Evolutionary conservation across 495 filamentous ascomycete genomes (phyloP).

Genomic region (Hyaloscypha variabilis): DNA sequence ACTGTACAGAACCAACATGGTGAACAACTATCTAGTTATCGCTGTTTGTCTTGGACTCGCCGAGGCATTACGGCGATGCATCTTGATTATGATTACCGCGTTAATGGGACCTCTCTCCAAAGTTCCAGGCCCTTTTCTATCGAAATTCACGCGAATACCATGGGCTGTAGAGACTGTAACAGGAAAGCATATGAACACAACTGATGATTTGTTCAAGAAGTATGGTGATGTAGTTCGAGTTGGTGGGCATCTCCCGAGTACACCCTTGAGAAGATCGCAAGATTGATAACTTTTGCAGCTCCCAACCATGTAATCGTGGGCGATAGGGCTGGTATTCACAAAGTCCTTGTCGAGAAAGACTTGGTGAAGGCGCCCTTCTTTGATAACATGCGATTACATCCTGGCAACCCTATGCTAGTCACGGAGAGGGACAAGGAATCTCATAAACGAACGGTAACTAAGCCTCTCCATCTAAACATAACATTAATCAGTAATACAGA

Average conservation of each 20-base stretch:
- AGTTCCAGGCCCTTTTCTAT: constrained; percentile 19
- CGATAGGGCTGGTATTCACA: constrained; percentile 3
- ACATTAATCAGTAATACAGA: constrained; percentile 4
- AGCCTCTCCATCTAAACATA: no score
- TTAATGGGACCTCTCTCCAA: constrained; percentile 22
- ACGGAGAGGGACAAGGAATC: constrained; percentile 17
- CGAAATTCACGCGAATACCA: constrained; percentile 13
- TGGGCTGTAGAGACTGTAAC: constrained; percentile 14
- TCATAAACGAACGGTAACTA: constrained; percentile 20
- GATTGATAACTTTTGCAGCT: neutral
- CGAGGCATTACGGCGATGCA: constrained; percentile 9
- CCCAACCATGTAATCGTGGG: constrained; percentile 13
- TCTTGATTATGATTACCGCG: constrained; percentile 4
- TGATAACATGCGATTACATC: neutral
- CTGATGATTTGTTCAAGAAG: constrained; percentile 15
- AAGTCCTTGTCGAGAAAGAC: constrained; percentile 23
- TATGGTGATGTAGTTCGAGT: constrained; percentile 25
- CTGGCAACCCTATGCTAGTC: constrained; percentile 13
- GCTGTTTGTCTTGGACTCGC: no score
- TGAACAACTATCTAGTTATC: no score
- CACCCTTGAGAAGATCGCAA: no score
- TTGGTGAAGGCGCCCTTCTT: constrained; percentile 14
- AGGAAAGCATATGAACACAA: constrained; percentile 15
- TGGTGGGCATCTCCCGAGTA: constrained; percentile 6
- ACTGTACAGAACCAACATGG: no score